phyloP scores from a whole-genome alignment of 1,284 basidiomycete species.

The Takashimella koratensis region DNA sequence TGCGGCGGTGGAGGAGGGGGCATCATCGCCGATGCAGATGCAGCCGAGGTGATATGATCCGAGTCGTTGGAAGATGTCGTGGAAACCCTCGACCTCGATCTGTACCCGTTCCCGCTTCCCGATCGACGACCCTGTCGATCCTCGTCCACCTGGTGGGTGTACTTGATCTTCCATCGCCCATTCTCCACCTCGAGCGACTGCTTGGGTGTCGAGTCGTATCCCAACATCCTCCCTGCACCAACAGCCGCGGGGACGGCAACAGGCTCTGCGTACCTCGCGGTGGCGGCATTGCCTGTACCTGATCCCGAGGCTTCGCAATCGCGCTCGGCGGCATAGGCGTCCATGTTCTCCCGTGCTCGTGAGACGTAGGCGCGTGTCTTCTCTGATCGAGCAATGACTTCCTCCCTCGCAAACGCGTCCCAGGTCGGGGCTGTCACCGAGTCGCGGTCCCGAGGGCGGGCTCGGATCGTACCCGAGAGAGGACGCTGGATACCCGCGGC shows the following conservation, averaged over 20 bases:
- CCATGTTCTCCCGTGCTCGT: slow-evolving; percentile 3
- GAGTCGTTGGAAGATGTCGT: background rate
- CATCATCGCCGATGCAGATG: background rate
- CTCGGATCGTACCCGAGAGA: slow-evolving; percentile 29
- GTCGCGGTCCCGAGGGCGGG: background rate
- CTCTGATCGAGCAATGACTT: slow-evolving; percentile 15
- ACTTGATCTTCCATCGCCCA: slow-evolving; percentile 37
- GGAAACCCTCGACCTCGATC: background rate
- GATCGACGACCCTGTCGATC: background rate
- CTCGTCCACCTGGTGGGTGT: slow-evolving; percentile 4
- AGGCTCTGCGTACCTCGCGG: background rate
- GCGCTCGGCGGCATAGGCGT: background rate
- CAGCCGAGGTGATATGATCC: background rate
- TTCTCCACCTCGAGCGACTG: slow-evolving; percentile 34
- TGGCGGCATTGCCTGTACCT: background rate
- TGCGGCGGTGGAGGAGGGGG: background rate
- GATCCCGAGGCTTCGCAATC: background rate
- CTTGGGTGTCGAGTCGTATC: slow-evolving; percentile 33
- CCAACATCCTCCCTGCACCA: background rate
- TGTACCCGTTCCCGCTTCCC: background rate
- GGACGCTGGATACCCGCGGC: slow-evolving; percentile 10
- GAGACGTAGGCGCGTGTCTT: background rate
- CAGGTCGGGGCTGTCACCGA: slow-evolving; percentile 20
- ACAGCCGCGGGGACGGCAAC: background rate
- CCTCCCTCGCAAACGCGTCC: slow-evolving; percentile 39